Conservation (phyloP, 1,284 basidiomycete species). For the Volvariella surrecta region DNA sequence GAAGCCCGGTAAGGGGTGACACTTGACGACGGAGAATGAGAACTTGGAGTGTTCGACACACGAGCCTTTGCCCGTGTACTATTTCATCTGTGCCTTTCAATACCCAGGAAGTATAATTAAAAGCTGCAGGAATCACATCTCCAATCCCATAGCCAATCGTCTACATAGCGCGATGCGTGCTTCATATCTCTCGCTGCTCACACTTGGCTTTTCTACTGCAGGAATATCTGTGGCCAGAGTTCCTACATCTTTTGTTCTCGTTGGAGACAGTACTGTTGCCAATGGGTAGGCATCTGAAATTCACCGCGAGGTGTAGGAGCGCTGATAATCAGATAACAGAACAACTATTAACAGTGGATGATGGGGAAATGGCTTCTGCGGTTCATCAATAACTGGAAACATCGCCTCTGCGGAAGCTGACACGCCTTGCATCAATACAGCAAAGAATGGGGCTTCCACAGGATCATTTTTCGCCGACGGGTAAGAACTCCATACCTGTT, state of each 20-base stretch:
- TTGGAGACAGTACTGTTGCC: slow-evolving; percentile 32
- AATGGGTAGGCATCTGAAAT: slow-evolving; percentile 19
- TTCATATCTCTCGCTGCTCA: no score
- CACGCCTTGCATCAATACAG: slow-evolving; percentile 32
- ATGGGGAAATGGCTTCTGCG: slow-evolving; percentile 37
- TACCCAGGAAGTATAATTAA: no score
- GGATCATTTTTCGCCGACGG: slow-evolving; percentile 32
- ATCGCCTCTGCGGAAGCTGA: slow-evolving; percentile 25
- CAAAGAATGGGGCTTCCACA: slow-evolving; percentile 33
- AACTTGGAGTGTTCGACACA: no score
- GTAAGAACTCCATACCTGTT: slow-evolving; percentile 8
- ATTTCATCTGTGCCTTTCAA: no score
- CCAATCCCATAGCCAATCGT: no score
- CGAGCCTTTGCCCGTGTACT: no score
- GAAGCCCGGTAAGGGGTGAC: no score
- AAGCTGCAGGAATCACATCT: no score
- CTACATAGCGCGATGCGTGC: no score
- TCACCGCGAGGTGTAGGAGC: neutral
- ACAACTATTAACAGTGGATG: slow-evolving; percentile 27
- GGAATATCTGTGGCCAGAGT: neutral
- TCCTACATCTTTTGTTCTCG: slow-evolving; percentile 23
- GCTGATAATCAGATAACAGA: slow-evolving; percentile 11
- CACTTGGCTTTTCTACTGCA: no score
- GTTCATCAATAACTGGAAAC: slow-evolving; percentile 22
- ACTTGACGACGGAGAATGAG: no score